Base-by-base conservation (phyloP, 2,329 filamentous ascomycete species). In the Chaetothyriales sp. region DNA sequence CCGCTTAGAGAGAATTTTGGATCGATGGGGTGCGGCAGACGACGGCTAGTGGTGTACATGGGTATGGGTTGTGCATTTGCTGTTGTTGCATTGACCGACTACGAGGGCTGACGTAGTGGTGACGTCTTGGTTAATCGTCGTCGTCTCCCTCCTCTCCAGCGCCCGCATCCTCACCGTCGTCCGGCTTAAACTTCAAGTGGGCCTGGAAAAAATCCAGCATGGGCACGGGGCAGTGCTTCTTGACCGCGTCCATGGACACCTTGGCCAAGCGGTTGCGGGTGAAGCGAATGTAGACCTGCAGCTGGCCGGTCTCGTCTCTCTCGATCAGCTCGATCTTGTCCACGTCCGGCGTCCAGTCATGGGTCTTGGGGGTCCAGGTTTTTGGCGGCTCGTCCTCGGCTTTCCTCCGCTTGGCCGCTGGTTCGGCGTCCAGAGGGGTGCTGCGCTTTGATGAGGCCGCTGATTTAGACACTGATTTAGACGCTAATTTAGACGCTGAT, bases 201-300 rank as follows among this genome's bases (percentile, higher is more conserved):
- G 64, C 60, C 60, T 75, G 72, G 53, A 74, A 75, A 50, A 74
- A 75, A 52, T 67, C 62, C 9, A 74, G 66, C 71, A 75, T 73
- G 65, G 67, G 66, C 52, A 61, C 58, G 0, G 72, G 72, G 52
- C 70, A 73, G 50, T 63, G 68, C 22, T 68, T 63, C 51, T 72
- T 72, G 56, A 68, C 69, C 22, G 61, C 63, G 20, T 68, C 61
- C 48, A 72, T 64, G 2, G 64, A 63, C 5, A 73, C 66, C 48
- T 67, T 70, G 2, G 69, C 65, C 48, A 67, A 71, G 48, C 65
- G 71, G 45, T 66, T 68, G 56, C 73, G 72, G 13, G 66, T 71
- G 66, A 69, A 74, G 5, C 65, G 58, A 1, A 74, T 56, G 46
- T 67, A 70, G 3, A 66, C 71, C 52, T 65, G 65, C 10, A 73